Base-by-base conservation (phyloP, 116 monocot species). In the Thalassia testudinum region DNA sequence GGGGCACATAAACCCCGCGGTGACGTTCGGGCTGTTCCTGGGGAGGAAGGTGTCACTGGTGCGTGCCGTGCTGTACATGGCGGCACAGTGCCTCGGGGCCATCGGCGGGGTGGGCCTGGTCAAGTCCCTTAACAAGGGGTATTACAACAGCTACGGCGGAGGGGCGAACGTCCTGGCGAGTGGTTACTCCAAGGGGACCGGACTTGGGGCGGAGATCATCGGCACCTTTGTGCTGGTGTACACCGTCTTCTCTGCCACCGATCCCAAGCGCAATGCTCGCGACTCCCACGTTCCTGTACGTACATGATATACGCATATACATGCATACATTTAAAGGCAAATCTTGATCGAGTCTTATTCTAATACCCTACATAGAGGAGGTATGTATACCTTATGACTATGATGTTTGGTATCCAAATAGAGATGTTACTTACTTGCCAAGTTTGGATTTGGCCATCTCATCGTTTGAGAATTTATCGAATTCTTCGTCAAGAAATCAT, bases 181-280 rank as follows among this genome's bases (percentile, higher is more conserved):
- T 0, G 70, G 70, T 14, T 59, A 53, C 58, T 19, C 59, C 19
- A 64, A 58, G 44, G 64, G 64, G 5, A 59, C 70, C 0, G 63
- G 58, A 13, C 42, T 62, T 10, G 62, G 62, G 0, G 62, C 70
- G 2, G 65, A 60, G 65, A 71, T 65, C 47, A 65, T 65, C 49
- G 65, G 65, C 23, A 71, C 71, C 42, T 71, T 71, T 37, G 65
- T 64, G 22, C 59, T 70, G 1, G 70, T 70, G 20, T 71, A 64
- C 64, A 71, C 71, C 47, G 65, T 71, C 49, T 65, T 65, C 71
- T 51, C 66, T 23, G 66, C 72, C 34, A 66, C 72, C 26, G 66
- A 66, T 21, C 66, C 72, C 56, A 72, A 66, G 50, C 23, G 61
- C 1, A 66, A 18, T 48, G 66, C 61, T 26, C 54, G 72, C 12